phyloP scores from a whole-genome alignment of 2,329 filamentous ascomycete genomes.

The Verticillium nubilum region DNA sequence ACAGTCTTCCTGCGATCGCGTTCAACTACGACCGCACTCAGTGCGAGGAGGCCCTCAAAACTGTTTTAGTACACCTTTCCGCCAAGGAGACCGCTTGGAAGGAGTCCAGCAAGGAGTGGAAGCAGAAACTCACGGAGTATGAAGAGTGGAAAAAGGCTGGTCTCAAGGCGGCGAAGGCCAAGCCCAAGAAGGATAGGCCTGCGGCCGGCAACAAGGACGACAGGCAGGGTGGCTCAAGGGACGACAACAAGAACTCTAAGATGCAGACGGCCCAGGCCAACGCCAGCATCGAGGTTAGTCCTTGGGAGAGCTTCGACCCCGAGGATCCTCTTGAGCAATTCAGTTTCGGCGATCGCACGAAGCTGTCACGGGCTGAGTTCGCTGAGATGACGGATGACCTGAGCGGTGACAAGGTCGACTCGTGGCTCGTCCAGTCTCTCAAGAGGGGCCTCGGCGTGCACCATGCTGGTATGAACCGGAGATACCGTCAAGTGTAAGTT shows the following conservation, averaged over 20 bases:
- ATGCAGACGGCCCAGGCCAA: constrained; percentile 52
- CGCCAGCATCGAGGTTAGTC: constrained; percentile 47
- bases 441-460: constrained; percentile 68
- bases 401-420: constrained; percentile 39
- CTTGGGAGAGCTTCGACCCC: constrained; percentile 63
- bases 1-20: constrained; percentile 66
- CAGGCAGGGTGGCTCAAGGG: constrained; percentile 21
- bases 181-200: constrained; percentile 14
- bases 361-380: constrained; percentile 52
- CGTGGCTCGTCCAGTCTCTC: constrained; percentile 54
- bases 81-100: constrained; percentile 38
- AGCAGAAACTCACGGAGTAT: constrained; percentile 51
- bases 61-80: constrained; percentile 47
- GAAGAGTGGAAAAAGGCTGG: constrained; percentile 49
- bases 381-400: constrained; percentile 47
- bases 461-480: constrained; percentile 74
- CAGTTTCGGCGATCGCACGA: constrained; percentile 60
- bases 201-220: not conserved
- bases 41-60: constrained; percentile 55
- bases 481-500: constrained; percentile 61
- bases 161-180: constrained; percentile 28
- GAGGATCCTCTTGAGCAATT: constrained; percentile 57
- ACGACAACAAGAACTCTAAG: constrained; percentile 35
- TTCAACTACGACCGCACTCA: constrained; percentile 69
- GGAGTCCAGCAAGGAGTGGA: constrained; percentile 51